Evolutionary conservation across 129 eudicot species (phyloP), one percentile per base, ranked within the genome.

Genomic region (Solidago caesia): DNA sequence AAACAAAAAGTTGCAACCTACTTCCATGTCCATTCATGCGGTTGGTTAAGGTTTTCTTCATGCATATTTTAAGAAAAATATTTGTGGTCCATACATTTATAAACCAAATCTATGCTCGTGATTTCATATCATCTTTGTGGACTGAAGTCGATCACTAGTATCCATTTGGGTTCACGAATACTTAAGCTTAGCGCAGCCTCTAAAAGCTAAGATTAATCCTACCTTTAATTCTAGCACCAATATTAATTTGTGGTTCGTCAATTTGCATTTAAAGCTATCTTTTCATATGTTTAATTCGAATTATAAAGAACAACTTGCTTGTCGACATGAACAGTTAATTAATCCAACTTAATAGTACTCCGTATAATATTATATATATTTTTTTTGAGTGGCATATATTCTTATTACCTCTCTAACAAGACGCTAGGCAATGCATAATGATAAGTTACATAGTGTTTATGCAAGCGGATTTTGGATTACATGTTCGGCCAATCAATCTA

Each of bases 161-260:
- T 71, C 72, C 29, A 63, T 6, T 21, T 49, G 44, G 67, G 67
- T n/a, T 68, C 82, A 78, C 82, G 82, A 71, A 71, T n/a, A n/a
- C n/a, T n/a, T 64, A 51, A 16, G 21, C 39, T 67, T 61, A 43
- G 70, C 65, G 7, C 82, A 71, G 51, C 82, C 72, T 78, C 58
- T 42, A 42, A 21, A 51, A 42, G 63, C 39, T 29, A 29, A 29
- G 39, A 1, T 29, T 29, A 51, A 78, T 71, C 21, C 25, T 59
- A n/a, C 81, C 43, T 44, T 3, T 67, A 55, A 29, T 61, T n/a
- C 11, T 68, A 68, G 3, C 12, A 12, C 21, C 4, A 25, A 14
- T 16, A 75, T 42, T 73, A 49, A 46, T 27, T 62, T 62, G 70
- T 29, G 71, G 71, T 39, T 62, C 39, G 44, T 13, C 39, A 39